Evolutionary conservation across 345 rosid genomes (phyloP), one percentile per base, ranked within the genome.

Genomic region (Xanthoceras sorbifolium): DNA sequence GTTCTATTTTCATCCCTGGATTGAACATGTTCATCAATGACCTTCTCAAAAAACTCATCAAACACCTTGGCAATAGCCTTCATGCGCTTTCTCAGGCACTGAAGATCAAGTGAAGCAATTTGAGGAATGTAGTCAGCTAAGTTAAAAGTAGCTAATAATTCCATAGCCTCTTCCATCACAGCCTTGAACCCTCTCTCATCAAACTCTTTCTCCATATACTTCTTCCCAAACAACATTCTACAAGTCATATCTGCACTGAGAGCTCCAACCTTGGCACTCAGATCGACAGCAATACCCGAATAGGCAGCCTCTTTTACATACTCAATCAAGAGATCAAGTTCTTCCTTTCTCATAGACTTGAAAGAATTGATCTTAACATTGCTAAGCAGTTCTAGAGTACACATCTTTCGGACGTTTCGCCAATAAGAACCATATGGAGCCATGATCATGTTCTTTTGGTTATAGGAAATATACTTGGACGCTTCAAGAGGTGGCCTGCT

Each of bases 211-310:
- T 72, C 84, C 69, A 22, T 3, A 70, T 80, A 87, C 46, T 84
- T 87, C 79, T 83, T 87, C 68, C 90, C 88, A 5, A 87, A 76
- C 18, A 85, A 81, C 90, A 87, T 87, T 62, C 83, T 71, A 20
- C 87, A 80, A 31, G 79, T 79, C 79, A 86, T 84, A 31, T 80
- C 83, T 0, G 82, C 77, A 36, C 60, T 81, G 9, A 77, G 72
- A 15, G 61, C n/a, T n/a, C n/a, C n/a, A 1, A 87, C 55, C 78
- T 69, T 84, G 7, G 71, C 72, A 15, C 84, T 84, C 0, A 86
- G 17, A 48, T 86, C 78, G 0, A 82, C 78, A 0, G 44, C 69
- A 1, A 2, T 25, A 10, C 72, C 42, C 0, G 48, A 52, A 0
- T 4, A 4, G 0, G 81, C 76, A 0, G 70, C 79, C 20, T 55